Conservation (phyloP, 768 basidiomycete genomes). For the Mycena olivaceomarginata region DNA sequence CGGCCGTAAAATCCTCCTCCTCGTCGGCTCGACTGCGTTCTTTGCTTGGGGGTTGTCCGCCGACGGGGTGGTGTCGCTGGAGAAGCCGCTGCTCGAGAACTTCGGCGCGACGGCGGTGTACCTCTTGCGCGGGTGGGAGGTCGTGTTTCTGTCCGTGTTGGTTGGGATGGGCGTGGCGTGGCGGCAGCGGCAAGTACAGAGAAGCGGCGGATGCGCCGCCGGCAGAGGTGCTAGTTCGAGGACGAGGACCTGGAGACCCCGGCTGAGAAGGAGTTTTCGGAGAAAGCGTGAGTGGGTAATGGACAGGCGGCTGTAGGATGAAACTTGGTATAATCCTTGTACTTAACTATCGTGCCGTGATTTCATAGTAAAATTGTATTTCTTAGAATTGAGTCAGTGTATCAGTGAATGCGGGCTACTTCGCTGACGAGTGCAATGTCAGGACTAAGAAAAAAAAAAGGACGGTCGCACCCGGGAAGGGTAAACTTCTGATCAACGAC, state of each 20-base stretch:
- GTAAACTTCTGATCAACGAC: background rate
- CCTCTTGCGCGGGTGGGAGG: conserved; percentile 5
- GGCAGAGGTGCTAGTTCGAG: background rate
- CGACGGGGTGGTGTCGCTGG: background rate
- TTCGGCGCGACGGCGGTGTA: conserved; percentile 10
- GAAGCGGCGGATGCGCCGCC: background rate
- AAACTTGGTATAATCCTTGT: background rate
- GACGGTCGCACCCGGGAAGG: background rate
- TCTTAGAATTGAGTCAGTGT: background rate
- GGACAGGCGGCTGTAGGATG: background rate
- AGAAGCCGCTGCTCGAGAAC: conserved; percentile 24
- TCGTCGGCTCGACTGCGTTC: background rate
- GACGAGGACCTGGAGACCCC: background rate
- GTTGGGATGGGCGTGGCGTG: background rate
- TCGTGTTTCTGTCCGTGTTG: background rate
- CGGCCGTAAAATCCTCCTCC: background rate
- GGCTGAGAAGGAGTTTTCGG: background rate
- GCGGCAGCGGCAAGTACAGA: background rate
- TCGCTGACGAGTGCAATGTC: background rate
- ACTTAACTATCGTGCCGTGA: background rate
- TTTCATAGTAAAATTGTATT: background rate
- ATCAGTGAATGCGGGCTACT: background rate
- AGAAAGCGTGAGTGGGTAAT: background rate
- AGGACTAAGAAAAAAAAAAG: background rate
- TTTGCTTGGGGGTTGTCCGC: background rate